Evolutionary conservation across 2,329 filamentous ascomycete species (phyloP).

Genomic region (Aspergillus pseudonomiae): DNA sequence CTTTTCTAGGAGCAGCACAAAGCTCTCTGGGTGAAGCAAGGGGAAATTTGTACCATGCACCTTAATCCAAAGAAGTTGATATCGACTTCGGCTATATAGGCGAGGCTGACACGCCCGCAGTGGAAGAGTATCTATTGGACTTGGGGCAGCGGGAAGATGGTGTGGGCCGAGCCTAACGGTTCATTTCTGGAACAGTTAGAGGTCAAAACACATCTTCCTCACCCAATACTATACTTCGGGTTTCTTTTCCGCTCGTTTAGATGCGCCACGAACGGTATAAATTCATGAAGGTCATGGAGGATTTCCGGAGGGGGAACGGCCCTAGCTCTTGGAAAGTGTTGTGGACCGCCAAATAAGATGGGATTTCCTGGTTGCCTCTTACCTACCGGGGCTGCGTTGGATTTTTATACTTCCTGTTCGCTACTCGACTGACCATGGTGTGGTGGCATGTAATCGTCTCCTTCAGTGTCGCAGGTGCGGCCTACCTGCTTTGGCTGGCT

Average conservation of each 20-base stretch:
- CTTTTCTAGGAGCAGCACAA: background rate
- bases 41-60: background rate
- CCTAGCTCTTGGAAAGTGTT: background rate
- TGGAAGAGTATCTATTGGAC: background rate
- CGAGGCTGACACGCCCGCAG: background rate
- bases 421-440: too few species aligned
- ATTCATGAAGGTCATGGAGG: background rate
- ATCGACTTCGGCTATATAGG: background rate
- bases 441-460: too few species aligned
- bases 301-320: background rate
- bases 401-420: too few species aligned
- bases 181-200: background rate
- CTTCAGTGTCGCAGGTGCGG: too few species aligned
- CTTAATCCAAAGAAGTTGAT: background rate
- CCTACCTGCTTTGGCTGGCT: too few species aligned
- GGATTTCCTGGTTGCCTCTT: too few species aligned
- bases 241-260: too few species aligned
- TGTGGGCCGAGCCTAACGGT: background rate
- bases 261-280: too few species aligned
- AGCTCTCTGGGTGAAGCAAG: background rate
- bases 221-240: too few species aligned
- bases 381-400: too few species aligned
- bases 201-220: too few species aligned
- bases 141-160: background rate
- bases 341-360: too few species aligned